Evolutionary conservation across 768 basidiomycete genomes (phyloP).

Genomic region (Gymnopilus junonius): DNA sequence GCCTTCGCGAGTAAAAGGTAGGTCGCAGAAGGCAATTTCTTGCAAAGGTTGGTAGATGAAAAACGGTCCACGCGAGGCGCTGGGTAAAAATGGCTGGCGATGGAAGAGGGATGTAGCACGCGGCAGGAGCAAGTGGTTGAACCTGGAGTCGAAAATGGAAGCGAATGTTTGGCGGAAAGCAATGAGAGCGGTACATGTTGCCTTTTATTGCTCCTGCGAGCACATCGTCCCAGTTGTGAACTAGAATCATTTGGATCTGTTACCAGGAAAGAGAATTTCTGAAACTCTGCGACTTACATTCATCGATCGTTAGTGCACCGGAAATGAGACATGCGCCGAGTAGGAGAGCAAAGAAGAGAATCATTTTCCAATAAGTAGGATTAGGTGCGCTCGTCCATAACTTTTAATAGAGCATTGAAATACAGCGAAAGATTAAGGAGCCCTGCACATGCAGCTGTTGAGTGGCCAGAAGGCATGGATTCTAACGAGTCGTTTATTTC

Average conservation of each 20-base stretch:
- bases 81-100: conserved; percentile 32
- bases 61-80: conserved; percentile 29
- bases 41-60: conserved; percentile 38
- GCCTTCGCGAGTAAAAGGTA: conserved; percentile 50
- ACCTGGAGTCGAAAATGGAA: conserved; percentile 56
- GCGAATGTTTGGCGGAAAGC: conserved; percentile 63
- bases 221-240: conserved; percentile 64
- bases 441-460: conserved; percentile 61
- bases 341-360: conserved; percentile 58
- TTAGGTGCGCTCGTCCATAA: conserved; percentile 63
- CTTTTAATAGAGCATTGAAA: conserved; percentile 61
- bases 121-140: conserved; percentile 64
- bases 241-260: conserved; percentile 21
- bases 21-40: conserved; percentile 32
- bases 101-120: conserved; percentile 49
- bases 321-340: conserved; percentile 61
- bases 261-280: not conserved
- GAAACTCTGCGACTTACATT: conserved; percentile 39
- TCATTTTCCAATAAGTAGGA: conserved; percentile 67
- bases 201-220: conserved; percentile 57
- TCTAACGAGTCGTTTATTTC: conserved; percentile 61
- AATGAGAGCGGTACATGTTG: conserved; percentile 47
- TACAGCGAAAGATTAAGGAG: conserved; percentile 50
- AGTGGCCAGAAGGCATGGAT: conserved; percentile 61
- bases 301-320: conserved; percentile 59